Evolutionary conservation across 2,329 filamentous ascomycete genomes (phyloP), one percentile per base, ranked within the genome.

Genomic region (Phaeosphaeriaceae sp.): DNA sequence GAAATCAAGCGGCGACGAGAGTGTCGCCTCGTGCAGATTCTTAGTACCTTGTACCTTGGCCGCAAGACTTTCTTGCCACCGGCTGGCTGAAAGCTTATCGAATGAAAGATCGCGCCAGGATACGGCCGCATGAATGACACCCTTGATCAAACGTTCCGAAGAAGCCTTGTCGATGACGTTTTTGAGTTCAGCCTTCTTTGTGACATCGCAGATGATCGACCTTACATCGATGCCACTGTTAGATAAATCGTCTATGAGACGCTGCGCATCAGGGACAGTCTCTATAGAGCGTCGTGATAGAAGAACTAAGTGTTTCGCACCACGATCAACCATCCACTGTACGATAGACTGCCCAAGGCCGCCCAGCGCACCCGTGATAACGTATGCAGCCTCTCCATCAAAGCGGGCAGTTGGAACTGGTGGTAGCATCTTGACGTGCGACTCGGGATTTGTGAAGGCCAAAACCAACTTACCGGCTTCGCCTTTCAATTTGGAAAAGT

Each of bases 21-120:
- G 16, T 2, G 40, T 28, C 3, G 45, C 40, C 20, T 48, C 23
- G 56, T 64, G 63, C n/a, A 65, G 48, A 40, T 64, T 60, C 46
- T 48, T 51, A 2, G 61, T 55, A 13, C 63, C 64, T 1, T 29
- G 33, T 12, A 63, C 50, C 35, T 67, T 67, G n/a, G 64, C 58
- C 9, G 43, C 21, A 3, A 52, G n/a, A 12, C 18, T 40, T 12
- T 41, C 32, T 11, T 35, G 43, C 13, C 13, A 49, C 7, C 20
- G 6, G 8, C 17, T 23, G 15, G 41, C 13, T 6, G 44, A 15
- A 39, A 52, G 33, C 9, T 21, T 35, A 8, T 40, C 15, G 21
- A 44, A 51, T 4, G 32, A 18, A 9, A 32, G 16, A 9, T 54
- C 51, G 11, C 40, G 23, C 3, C 33, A 35, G 4, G 17, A 7